Conservation (phyloP, 2,329 filamentous ascomycete genomes). For the Phoma herbarum region DNA sequence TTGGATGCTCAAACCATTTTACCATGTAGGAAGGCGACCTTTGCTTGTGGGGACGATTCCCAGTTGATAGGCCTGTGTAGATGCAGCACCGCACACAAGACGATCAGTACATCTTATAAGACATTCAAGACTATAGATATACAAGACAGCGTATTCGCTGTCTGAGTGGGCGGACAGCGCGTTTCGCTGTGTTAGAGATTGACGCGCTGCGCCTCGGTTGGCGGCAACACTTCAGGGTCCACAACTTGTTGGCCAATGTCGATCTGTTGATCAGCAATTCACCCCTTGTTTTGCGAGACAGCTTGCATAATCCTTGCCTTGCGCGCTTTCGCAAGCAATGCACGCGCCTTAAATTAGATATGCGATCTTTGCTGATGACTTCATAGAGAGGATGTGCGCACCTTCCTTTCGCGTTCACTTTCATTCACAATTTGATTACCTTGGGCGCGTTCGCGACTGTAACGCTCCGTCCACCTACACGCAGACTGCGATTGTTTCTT, state of each 20-base stretch:
- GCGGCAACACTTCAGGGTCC: constrained; percentile 29
- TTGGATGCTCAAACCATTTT: not conserved
- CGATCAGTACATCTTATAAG: not conserved
- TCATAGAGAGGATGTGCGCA: constrained; percentile 38
- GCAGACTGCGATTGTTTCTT: not conserved
- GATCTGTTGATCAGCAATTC: constrained; percentile 23
- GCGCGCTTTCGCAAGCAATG: constrained; percentile 25
- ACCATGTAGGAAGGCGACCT: not conserved
- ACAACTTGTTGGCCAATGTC: constrained; percentile 31
- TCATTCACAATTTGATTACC: constrained; percentile 3
- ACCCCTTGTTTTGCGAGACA: constrained; percentile 25
- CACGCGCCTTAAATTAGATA: constrained; percentile 33
- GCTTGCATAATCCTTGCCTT: constrained; percentile 24
- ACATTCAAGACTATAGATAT: not conserved
- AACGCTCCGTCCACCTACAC: constrained; percentile 7
- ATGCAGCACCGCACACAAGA: not conserved
- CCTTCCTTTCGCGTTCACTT: constrained; percentile 20
- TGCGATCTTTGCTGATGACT: constrained; percentile 30
- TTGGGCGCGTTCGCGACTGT: constrained; percentile 5
- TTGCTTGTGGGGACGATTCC: not conserved
- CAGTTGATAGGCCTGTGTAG: too few relatives aligned
- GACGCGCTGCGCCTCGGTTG: constrained; percentile 40
- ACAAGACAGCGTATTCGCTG: constrained; percentile 10
- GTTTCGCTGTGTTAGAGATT: constrained; percentile 46
- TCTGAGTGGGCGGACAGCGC: constrained; percentile 22